Base-by-base conservation (phyloP, 345 rosid genomes). In the Hibiscus mutabilis region DNA sequence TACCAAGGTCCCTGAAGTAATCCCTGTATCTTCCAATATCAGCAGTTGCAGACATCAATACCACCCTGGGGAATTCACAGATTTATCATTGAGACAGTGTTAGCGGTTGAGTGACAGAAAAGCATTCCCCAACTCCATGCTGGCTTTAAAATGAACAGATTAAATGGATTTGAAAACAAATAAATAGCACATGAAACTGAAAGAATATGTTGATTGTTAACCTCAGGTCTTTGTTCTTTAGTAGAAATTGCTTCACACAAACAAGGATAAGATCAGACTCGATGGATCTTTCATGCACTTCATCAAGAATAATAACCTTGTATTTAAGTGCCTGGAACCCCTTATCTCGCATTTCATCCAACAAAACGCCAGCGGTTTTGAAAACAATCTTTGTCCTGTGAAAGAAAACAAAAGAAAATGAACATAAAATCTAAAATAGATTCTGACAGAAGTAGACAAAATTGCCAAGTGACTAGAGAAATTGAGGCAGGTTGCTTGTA, bases 41-140 rank as follows among this genome's bases (percentile, higher is more conserved):
- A 75, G 96, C 96, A 71, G 98, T 93, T 73, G 98, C 98, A 79
- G 98, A 93, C 98, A 93, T 93, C 83, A 93, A 82, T 47, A 93
- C 94, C 79, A 93, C 81, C 92, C 98, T 93, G 88, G 35, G 69
- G 46, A 76, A 68, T 42, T 62, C 51, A 25, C 57, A 72, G n/a
- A 53, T 31, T 62, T 31, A 62, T 52, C 49, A 22, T 31, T 46
- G 40, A 37, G 52, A 59, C 33, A 19, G n/a, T 13, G 44, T 42
- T 49, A 67, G 31, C 59, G 3, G 69, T 49, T 25, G 42, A 42
- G 15, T 40, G 65, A 40, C 35, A 57, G 29, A 37, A 55, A 57
- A 70, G 63, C 40, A 18, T 16, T 35, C 33, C 4, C 53, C 13
- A 52, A 56, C 33, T 16, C 44, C 63, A 65, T n/a, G 40, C 24